phyloP scores from a whole-genome alignment of 129 eudicot species.

The Cynara cardunculus region DNA sequence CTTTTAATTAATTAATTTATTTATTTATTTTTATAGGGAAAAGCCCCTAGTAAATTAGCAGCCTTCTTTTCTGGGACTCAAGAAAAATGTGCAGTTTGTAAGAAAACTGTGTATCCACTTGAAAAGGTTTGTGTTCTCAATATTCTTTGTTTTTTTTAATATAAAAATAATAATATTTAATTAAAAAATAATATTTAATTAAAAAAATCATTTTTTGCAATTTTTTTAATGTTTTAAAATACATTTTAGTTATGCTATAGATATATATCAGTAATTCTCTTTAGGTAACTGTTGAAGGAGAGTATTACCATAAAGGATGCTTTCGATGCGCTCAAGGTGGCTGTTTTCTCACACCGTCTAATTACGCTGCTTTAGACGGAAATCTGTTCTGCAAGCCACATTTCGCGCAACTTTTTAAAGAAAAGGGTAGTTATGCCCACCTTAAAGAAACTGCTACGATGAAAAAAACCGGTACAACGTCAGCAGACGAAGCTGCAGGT shows the following conservation, averaged over 20 bases:
- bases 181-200: too few relatives aligned
- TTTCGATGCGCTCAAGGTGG: slow-evolving; percentile 79
- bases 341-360: slow-evolving; percentile 59
- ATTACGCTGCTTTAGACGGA: slow-evolving; percentile 85
- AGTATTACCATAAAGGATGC: slow-evolving; percentile 70
- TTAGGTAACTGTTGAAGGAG: slow-evolving; percentile 79
- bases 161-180: too few relatives aligned
- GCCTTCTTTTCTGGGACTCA: slow-evolving; percentile 83
- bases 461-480: slow-evolving; percentile 28
- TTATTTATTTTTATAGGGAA: slow-evolving; percentile 33
- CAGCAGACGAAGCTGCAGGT: background rate
- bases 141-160: background rate
- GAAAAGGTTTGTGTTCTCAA: slow-evolving; percentile 61
- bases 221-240: too few relatives aligned
- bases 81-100: slow-evolving; percentile 80
- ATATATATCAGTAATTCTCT: background rate
- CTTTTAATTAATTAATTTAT: background rate
- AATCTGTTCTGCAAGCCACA: slow-evolving; percentile 82
- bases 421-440: slow-evolving; percentile 67
- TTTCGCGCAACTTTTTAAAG: slow-evolving; percentile 82
- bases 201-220: too few relatives aligned
- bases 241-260: background rate
- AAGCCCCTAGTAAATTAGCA: slow-evolving; percentile 65
- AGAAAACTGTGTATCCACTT: slow-evolving; percentile 83
- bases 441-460: slow-evolving; percentile 48